A percentile compares a stretch with the other conserved stretches of the same genome.
Evolutionary conservation across 2,329 filamentous ascomycete genomes (phyloP).

Genomic region (Fusarium falciforme): DNA sequence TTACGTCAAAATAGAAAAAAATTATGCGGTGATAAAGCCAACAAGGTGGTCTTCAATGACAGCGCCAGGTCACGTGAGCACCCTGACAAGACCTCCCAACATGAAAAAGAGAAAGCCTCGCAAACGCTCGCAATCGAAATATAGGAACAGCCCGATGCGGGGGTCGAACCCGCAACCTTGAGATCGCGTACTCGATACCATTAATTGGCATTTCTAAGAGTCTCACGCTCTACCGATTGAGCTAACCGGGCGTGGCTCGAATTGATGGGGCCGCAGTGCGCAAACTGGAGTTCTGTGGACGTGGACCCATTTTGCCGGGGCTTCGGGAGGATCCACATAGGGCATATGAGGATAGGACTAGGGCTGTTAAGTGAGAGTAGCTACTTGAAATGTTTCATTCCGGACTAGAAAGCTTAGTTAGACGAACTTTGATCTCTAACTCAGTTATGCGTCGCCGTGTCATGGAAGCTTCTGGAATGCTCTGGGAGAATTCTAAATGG

Average conservation of each 20-base stretch:
- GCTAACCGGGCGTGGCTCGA: constrained; percentile 41
- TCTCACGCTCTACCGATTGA: constrained; percentile 71
- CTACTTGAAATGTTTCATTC: not conserved
- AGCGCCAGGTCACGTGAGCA: not conserved
- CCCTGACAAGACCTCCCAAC: too few species aligned
- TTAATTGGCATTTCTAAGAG: constrained; percentile 57
- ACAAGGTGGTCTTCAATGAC: not conserved
- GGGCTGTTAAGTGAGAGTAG: not conserved
- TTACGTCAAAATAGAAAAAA: not conserved
- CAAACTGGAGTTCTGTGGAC: not conserved
- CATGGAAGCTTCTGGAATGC: not conserved
- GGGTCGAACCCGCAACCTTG: constrained; percentile 67
- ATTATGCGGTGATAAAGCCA: not conserved
- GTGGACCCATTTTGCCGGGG: not conserved
- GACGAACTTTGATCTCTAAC: not conserved
- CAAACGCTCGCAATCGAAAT: constrained; percentile 34
- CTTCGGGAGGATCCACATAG: not conserved
- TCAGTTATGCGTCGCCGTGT: not conserved
- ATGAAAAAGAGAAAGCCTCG: constrained; percentile 33
- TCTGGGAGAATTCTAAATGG: not conserved
- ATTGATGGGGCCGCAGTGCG: not conserved
- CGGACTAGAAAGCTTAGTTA: too few species aligned
- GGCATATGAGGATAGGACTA: not conserved
- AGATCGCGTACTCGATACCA: constrained; percentile 49
- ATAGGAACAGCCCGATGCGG: constrained; percentile 49